These are phyloP conservation scores for Colletotrichum gigasporum DNA, from an alignment of 2,329 filamentous ascomycete genomes.

Conservation along the genomic window DNA sequence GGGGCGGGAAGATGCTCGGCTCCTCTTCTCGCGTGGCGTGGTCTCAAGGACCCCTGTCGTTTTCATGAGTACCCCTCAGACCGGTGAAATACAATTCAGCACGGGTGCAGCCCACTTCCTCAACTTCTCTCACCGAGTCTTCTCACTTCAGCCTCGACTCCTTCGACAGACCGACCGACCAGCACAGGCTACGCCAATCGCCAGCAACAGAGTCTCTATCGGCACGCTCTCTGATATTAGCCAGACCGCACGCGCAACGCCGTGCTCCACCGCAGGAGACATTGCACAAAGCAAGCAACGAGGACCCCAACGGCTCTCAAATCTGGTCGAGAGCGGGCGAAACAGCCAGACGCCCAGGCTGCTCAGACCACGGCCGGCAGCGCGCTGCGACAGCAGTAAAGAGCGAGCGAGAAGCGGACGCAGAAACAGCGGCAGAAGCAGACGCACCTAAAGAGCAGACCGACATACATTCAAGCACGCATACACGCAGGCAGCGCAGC, in stretches of 20 bases:
- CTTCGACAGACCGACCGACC: slow-evolving; percentile 32
- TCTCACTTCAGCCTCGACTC: slow-evolving; percentile 47
- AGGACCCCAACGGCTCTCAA: slow-evolving; percentile 14
- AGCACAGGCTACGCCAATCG: slow-evolving; percentile 32
- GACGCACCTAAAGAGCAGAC: neutral
- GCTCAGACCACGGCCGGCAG: slow-evolving; percentile 24
- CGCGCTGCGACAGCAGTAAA: slow-evolving; percentile 17
- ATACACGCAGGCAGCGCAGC: slow-evolving; percentile 9
- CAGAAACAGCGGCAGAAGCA: slow-evolving; percentile 19
- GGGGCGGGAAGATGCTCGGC: slow-evolving; percentile 32
- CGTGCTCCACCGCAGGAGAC: slow-evolving; percentile 31
- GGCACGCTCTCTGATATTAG: slow-evolving; percentile 30
- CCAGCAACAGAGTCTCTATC: slow-evolving; percentile 30
- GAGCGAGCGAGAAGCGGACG: slow-evolving; percentile 4
- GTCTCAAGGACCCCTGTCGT: slow-evolving; percentile 38
- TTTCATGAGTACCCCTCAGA: slow-evolving; percentile 50
- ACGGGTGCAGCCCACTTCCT: slow-evolving; percentile 44
- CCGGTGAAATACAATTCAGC: slow-evolving; percentile 52
- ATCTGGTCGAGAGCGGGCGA: slow-evolving; percentile 9
- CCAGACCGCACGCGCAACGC: slow-evolving; percentile 24
- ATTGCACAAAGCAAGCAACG: slow-evolving; percentile 27
- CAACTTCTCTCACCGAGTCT: slow-evolving; percentile 50
- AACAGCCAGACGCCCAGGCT: slow-evolving; percentile 15
- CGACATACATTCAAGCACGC: slow-evolving; percentile 18
- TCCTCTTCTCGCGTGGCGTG: slow-evolving; percentile 35